phyloP scores from a whole-genome alignment of 371 early-diverging fungal species.

The Cokeromyces recurvatus region DNA sequence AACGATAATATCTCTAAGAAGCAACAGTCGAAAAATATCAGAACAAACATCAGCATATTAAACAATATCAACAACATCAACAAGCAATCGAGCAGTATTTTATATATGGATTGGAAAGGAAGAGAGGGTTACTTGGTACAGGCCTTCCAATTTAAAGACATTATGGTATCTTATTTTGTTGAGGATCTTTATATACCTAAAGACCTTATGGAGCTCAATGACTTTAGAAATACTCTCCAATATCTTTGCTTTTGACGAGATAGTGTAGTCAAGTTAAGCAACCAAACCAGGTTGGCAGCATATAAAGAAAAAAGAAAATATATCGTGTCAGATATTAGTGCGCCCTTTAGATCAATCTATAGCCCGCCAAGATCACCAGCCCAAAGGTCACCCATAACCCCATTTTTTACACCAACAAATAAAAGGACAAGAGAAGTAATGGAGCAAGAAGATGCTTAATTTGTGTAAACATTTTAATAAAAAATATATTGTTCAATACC shows the following conservation, averaged over 20 bases:
- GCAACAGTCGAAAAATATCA: conserved; percentile 14
- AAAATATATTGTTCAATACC: too few species aligned
- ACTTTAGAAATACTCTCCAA: conserved; percentile 10
- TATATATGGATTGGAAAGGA: conserved; percentile 7
- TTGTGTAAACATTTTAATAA: too few species aligned
- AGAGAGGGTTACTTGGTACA: conserved; percentile 3
- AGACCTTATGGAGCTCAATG: conserved; percentile 9
- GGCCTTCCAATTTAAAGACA: conserved; percentile 2
- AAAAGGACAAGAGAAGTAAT: conserved; percentile 6
- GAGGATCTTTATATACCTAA: conserved; percentile 1
- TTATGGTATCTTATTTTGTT: background rate
- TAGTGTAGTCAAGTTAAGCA: conserved; percentile 7
- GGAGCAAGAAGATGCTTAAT: conserved; percentile 1
- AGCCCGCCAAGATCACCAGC: too few species aligned
- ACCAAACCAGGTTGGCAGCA: conserved; percentile 8
- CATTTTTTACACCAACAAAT: conserved; percentile 2
- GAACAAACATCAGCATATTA: conserved; percentile 11
- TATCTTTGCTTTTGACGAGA: conserved; percentile 8
- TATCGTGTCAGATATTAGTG: conserved; percentile 8
- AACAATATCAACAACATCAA: conserved; percentile 9
- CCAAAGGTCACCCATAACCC: background rate
- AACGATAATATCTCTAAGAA: conserved; percentile 6
- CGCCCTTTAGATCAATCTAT: conserved; percentile 1
- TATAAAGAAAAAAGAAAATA: conserved; percentile 9
- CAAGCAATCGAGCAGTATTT: conserved; percentile 4